Base-by-base conservation (phyloP, 169 alveolate genomes). In the Eimeria falciformis region DNA sequence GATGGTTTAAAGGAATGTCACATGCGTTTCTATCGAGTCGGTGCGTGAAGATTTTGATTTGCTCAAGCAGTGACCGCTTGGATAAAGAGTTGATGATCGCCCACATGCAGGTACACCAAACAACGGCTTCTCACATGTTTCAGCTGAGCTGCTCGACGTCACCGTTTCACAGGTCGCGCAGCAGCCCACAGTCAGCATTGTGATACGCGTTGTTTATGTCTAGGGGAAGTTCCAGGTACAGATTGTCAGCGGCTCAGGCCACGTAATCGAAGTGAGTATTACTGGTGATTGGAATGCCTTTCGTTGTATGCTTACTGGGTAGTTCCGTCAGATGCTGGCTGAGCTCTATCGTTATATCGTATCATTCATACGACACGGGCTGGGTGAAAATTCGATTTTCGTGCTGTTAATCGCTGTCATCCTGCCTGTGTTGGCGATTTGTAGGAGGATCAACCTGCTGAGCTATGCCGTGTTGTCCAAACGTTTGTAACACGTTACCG, bases 81-180 rank as follows among this genome's bases (percentile, higher is more conserved):
- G 99, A 97, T 93, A 95, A 96, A 88, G 97, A 96, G 86, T 90
- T 97, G 82, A 97, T 97, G 71, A 96, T 97, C 5, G 99, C 98
- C 21, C 96, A 97, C 91, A 97, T 97, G 98, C 96, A 81, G 90
- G 90, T 81, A 46, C 33, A 25, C 55, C 66, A 56, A 33, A 33
- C 40, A 33, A 2, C 2, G 40, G 40, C 40, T 33, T 33, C 40
- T 33, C 40, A 33, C 40, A 33, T 2, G 40, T 33, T 33, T 2
- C 40, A 33, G 40, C 40, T 55, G 58, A 68, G 29, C n/a, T 53
- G 65, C 65, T 33, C 40, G 40, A 33, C 40, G 0, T 33, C 40
- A 33, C 40, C 40, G 4, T 33, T 33, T 33, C 40, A 0, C 40
- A 33, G 40, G 40, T 33, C 2, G 40, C 40, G 2, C 40, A 33